phyloP scores from a whole-genome alignment of 306 rosid genomes.

The Notholithocarpus densiflorus region DNA sequence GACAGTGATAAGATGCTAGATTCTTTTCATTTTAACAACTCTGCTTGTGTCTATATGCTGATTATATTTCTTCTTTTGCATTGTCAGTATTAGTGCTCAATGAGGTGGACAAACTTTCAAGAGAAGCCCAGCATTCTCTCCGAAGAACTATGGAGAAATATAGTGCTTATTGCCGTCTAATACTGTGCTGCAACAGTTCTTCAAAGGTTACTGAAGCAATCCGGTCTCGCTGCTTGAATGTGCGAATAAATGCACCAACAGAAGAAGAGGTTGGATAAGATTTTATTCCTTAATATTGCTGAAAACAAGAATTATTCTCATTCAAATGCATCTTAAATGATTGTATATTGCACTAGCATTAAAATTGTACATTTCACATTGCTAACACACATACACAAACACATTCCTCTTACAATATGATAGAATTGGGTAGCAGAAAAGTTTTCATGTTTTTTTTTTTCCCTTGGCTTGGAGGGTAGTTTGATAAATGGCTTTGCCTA shows the following conservation, averaged over 20 bases:
- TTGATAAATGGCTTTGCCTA: neutral
- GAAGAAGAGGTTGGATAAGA: constrained; percentile 63
- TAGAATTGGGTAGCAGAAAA: neutral
- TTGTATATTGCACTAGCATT: neutral
- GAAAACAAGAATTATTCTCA: neutral
- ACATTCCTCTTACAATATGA: neutral
- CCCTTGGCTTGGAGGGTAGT: neutral
- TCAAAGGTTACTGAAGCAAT: constrained; percentile 96
- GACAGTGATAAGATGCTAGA: neutral
- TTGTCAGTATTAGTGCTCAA: constrained; percentile 76
- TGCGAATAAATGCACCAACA: constrained; percentile 76
- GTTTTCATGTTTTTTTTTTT: neutral
- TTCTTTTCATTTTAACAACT: neutral
- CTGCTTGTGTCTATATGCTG: constrained; percentile 6
- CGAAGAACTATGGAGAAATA: constrained; percentile 97
- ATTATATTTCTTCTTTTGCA: constrained; percentile 21
- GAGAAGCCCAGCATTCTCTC: constrained; percentile 95
- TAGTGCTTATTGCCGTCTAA: constrained; percentile 83
- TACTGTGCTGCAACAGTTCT: constrained; percentile 92
- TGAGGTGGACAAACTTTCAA: constrained; percentile 90
- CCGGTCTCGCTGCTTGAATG: constrained; percentile 89
- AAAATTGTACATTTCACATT: neutral
- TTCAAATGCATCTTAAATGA: neutral
- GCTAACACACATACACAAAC: neutral
- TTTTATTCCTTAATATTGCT: neutral